These are phyloP conservation scores for Tephrocybe sp. DNA, from an alignment of 768 basidiomycete genomes.

Conservation along the genomic window DNA sequence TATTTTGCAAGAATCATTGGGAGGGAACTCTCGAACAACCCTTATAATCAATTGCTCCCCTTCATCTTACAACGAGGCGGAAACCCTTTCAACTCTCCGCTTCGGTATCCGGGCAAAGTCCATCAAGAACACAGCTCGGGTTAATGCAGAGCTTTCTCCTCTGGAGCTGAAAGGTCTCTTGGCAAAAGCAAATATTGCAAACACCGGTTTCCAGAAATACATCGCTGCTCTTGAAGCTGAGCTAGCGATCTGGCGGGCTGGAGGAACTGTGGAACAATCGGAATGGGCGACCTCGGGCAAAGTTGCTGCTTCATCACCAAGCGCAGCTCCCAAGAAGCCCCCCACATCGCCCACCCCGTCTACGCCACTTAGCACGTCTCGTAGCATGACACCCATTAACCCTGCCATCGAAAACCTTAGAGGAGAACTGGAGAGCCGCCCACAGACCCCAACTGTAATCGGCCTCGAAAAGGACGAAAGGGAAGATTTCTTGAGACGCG, in stretches of 20 bases:
- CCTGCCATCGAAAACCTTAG: slow-evolving; percentile 70
- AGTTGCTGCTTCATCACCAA: slow-evolving; percentile 44
- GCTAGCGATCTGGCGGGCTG: slow-evolving; percentile 83
- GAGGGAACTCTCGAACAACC: slow-evolving; percentile 92
- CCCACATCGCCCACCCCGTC: slow-evolving; percentile 65
- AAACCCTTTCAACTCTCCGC: slow-evolving; percentile 94
- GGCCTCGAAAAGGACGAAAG: slow-evolving; percentile 94
- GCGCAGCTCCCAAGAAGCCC: slow-evolving; percentile 58
- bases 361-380: slow-evolving; percentile 45
- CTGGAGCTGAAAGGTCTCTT: slow-evolving; percentile 92
- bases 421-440: slow-evolving; percentile 74
- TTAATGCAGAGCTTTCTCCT: slow-evolving; percentile 96
- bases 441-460: slow-evolving; percentile 88
- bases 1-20: slow-evolving; percentile 96
- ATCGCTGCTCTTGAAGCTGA: slow-evolving; percentile 91
- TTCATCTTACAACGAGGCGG: slow-evolving; percentile 93
- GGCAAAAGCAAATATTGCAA: slow-evolving; percentile 84
- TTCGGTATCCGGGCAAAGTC: slow-evolving; percentile 99
- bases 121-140: slow-evolving; percentile 99
- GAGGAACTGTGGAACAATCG: slow-evolving; percentile 77
- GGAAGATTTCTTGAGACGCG: slow-evolving; percentile 93
- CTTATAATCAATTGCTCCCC: slow-evolving; percentile 99
- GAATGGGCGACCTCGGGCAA: slow-evolving; percentile 80
- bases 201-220: slow-evolving; percentile 80
- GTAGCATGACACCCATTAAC: slow-evolving; percentile 71